These are phyloP conservation scores for Sporothrix dimorphospora DNA, from an alignment of 2,329 filamentous ascomycete genomes.

Conservation along the genomic window DNA sequence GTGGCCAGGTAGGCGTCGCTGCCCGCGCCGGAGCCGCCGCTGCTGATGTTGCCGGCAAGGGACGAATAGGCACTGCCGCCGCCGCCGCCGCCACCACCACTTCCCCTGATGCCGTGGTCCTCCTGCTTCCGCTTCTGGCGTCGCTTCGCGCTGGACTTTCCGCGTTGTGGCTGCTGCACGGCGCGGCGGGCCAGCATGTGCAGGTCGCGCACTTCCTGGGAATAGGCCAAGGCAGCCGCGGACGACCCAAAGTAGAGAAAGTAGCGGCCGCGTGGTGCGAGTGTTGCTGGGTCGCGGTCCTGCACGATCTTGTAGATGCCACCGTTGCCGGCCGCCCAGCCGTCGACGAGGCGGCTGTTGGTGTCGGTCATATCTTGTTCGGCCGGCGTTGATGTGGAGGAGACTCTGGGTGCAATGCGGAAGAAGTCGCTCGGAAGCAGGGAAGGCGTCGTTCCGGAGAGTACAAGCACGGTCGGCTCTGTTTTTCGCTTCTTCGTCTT, in stretches of 20 bases:
- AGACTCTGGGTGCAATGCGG: constrained; percentile 63
- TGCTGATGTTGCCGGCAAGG: neutral
- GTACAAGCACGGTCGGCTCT: constrained; percentile 50
- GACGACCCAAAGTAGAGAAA: constrained; percentile 67
- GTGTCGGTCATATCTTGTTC: neutral
- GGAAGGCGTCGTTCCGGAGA: constrained; percentile 61
- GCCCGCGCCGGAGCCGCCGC: neutral
- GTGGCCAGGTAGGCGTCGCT: constrained; percentile 27
- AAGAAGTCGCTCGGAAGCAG: constrained; percentile 72
- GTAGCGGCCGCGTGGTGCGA: constrained; percentile 67
- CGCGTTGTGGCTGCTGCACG: constrained; percentile 39
- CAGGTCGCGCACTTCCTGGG: constrained; percentile 56
- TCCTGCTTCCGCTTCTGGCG: constrained; percentile 35
- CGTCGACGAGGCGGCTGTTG: constrained; percentile 53
- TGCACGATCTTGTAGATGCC: constrained; percentile 57
- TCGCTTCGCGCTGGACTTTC: constrained; percentile 11
- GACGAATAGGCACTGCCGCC: neutral
- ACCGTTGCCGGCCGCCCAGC: constrained; percentile 59
- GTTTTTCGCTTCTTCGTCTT: neutral
- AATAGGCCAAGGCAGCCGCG: constrained; percentile 64
- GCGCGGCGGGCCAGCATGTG: constrained; percentile 42
- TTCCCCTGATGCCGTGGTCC: neutral
- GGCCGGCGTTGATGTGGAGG: constrained; percentile 30
- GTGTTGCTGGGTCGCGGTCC: constrained; percentile 63
- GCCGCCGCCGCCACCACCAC: neutral